phyloP scores from a whole-genome alignment of 192 early-diverging fungal genomes.

The Chytriomyces hyalinus region DNA sequence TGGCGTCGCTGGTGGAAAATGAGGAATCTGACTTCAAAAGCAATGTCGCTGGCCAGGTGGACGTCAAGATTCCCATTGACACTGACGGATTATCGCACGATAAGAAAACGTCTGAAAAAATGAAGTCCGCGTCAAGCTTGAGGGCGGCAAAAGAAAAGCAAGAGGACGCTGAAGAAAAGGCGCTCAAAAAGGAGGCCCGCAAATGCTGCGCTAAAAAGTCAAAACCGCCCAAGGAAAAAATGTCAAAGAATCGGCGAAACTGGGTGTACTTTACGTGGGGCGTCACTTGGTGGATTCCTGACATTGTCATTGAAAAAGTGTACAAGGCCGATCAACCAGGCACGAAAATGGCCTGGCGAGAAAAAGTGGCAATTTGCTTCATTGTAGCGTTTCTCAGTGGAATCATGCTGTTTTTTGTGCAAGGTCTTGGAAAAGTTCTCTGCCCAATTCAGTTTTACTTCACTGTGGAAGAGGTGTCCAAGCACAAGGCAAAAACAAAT shows the following conservation, averaged over 20 bases:
- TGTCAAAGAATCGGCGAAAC: conserved; percentile 61
- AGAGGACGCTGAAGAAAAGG: conserved; percentile 21
- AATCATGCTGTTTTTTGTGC: conserved; percentile 81
- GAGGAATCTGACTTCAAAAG: background rate
- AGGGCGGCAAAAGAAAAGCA: conserved; percentile 4
- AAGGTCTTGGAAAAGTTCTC: conserved; percentile 62
- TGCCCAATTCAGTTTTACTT: conserved; percentile 44
- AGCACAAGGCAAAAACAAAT: conserved; percentile 28
- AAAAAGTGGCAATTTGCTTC: conserved; percentile 91
- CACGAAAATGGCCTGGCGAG: conserved; percentile 93
- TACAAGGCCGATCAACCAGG: conserved; percentile 77
- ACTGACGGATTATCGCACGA: background rate
- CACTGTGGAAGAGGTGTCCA: conserved; percentile 33
- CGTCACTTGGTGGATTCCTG: conserved; percentile 87
- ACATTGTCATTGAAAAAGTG: conserved; percentile 63
- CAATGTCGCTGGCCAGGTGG: background rate
- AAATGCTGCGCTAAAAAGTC: conserved; percentile 22
- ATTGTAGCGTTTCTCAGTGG: conserved; percentile 80
- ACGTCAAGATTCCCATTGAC: background rate
- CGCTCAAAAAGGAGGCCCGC: background rate
- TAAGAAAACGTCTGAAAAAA: background rate
- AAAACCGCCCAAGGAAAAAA: conserved; percentile 51
- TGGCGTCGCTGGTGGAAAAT: conserved; percentile 13
- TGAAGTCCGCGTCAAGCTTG: conserved; percentile 5
- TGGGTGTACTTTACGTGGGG: conserved; percentile 87